Evolutionary conservation across 176 grass and related monocot genomes (phyloP), one percentile per base, ranked within the genome.

Genomic region (Panicum miliaceum): DNA sequence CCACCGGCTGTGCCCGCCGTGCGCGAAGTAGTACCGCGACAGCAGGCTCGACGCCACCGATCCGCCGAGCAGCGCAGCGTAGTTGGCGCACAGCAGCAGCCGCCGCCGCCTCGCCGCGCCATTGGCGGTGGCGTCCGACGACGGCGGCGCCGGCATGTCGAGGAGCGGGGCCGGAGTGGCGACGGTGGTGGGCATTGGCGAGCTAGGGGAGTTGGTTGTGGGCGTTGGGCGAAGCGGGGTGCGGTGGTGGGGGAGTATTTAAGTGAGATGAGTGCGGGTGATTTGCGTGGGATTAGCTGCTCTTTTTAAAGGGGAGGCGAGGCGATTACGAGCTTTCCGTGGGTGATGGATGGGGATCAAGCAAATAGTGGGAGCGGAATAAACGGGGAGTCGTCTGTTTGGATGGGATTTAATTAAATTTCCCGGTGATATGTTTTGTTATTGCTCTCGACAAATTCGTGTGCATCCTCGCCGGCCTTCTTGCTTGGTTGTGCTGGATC

Each of bases 1-100:
- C 97, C 97, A 99, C 10, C 93, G 81, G 80, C 85, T 84, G 54
- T 73, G 84, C 5, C 96, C 93, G 48, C 93, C 89, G 70, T 99
- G 96, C 29, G 72, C 84, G 84, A 99, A 99, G 78, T 96, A 99
- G 85, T 89, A 99, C 9, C 96, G 91, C 32, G 96, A 94, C 58
- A 99, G 88, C 4, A 99, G 88, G 76, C 72, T 99, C 41, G 96
- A 88, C 50, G 84, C 80, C 50, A 99, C 86, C 12, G 96, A 90
- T 12, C 96, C 96, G 32, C 91, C 85, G 16, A 96, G 89, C 59
- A 99, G 91, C 22, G 91, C 73, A 19, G 71, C 77, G 83, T 92
- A 96, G 88, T 89, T 99, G 76, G 85, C 89, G 75, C 68, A 84
- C 81, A 91, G 76, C 6, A 91, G 84, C 23, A 85, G 56, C 64